These are phyloP conservation scores for Xerocomellus chrysenteron DNA, from an alignment of 768 basidiomycete species.

Conservation along the genomic window DNA sequence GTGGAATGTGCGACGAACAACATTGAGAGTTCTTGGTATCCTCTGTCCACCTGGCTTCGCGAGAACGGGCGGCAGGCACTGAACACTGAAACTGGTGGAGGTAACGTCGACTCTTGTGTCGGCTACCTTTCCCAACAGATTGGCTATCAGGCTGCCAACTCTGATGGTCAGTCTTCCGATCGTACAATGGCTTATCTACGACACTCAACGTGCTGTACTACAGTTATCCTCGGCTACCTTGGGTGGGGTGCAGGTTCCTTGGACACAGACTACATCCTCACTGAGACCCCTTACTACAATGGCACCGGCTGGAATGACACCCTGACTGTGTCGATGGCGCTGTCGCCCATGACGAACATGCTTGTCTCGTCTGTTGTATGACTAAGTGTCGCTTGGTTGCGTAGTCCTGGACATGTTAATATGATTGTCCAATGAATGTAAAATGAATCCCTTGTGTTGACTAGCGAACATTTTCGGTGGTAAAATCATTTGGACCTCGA, in stretches of 20 bases:
- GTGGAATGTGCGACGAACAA: constrained; percentile 54
- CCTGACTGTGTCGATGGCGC: constrained; percentile 36
- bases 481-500: too few species aligned
- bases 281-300: constrained; percentile 32
- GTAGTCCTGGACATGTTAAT: too few species aligned
- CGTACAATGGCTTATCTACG: background rate
- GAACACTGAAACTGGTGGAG: constrained; percentile 62
- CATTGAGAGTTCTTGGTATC: constrained; percentile 45
- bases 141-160: constrained; percentile 45
- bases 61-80: constrained; percentile 52
- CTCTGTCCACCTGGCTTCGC: constrained; percentile 50
- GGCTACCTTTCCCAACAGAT: constrained; percentile 46
- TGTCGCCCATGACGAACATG: constrained; percentile 20
- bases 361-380: background rate
- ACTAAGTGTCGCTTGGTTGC: too few species aligned
- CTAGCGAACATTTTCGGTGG: too few species aligned
- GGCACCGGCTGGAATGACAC: constrained; percentile 39
- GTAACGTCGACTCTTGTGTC: constrained; percentile 49
- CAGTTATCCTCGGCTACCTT: constrained; percentile 53
- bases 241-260: constrained; percentile 62
- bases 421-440: too few species aligned
- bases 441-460: too few species aligned
- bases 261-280: constrained; percentile 34
- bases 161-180: constrained; percentile 40
- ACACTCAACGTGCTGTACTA: too few species aligned